Evolutionary conservation across 495 filamentous ascomycete genomes (phyloP), one percentile per base, ranked within the genome.

Genomic region (Astrothelium subdiscretum): DNA sequence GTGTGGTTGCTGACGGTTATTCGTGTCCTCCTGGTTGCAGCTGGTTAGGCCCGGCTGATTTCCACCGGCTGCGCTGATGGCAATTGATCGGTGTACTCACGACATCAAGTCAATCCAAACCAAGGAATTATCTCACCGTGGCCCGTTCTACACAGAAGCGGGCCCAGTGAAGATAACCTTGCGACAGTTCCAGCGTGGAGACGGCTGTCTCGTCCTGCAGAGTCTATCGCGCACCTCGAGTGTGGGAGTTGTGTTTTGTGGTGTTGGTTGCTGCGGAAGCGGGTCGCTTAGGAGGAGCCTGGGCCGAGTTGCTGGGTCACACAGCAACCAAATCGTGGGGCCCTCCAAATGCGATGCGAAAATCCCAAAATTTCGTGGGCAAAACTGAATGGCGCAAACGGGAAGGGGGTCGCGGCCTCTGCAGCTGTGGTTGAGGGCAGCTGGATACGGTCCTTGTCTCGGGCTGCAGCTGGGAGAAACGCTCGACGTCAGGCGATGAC

Each of bases 111-210:
- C 20, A 20, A 29, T 8, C 8, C 24, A 54, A 29, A 11, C 22
- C 48, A 54, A 54, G 48, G 48, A 54, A 54, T 54, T 54, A 54
- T 54, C 48, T 24, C 48, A 26, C 48, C 29, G 24, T 27, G 48
- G 48, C 48, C 48, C 48, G 48, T 54, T 54, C 48, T 54, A 24
- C 48, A 27, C 6, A 54, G 48, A 29, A 54, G 48, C 48, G 29
- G 48, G 48, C 48, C 48, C 24, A 54, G 48, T 29, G 24, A 20
- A 54, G 48, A 54, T 54, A 54, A 54, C 48, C 48, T 54, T 29
- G 48, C 6, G 24, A 29, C 24, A 29, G 48, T 29, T 3, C 48
- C 8, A 54, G 48, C 20, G 5, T 8, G 20, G 24, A 54, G 48
- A 54, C 24, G 48, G 20, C 24, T 10, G 48, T 29, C 6, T 26